phyloP scores from a whole-genome alignment of 441 rosid species.

The Bruguiera hainesii region DNA sequence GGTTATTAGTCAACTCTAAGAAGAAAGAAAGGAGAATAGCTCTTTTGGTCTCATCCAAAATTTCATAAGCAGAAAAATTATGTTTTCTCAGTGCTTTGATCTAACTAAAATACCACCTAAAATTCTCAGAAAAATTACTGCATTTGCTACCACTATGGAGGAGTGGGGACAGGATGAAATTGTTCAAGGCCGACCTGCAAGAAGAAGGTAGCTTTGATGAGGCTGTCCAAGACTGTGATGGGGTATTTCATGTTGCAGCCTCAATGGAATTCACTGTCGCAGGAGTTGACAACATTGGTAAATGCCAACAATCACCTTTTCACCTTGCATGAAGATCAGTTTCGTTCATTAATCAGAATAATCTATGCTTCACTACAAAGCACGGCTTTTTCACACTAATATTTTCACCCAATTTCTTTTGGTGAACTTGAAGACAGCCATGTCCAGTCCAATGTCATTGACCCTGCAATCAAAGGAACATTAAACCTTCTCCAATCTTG shows the following conservation, averaged over 20 bases:
- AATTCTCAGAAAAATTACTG: conserved; percentile 43
- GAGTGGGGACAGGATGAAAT: conserved; percentile 42
- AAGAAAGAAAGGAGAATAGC: too few species aligned
- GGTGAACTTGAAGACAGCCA: conserved; percentile 38
- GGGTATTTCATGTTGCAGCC: conserved; percentile 90
- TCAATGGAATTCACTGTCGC: conserved; percentile 56
- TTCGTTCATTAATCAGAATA: not conserved
- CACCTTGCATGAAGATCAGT: too few species aligned
- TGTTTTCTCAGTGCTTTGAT: too few species aligned
- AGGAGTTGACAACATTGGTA: conserved; percentile 42
- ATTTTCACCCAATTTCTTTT: not conserved
- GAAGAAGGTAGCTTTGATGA: conserved; percentile 77
- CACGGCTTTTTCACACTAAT: not conserved
- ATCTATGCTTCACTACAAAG: not conserved
- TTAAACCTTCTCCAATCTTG: conserved; percentile 72
- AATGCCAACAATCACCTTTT: not conserved
- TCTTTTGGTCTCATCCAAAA: too few species aligned
- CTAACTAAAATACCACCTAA: not conserved
- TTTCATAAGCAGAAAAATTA: too few species aligned
- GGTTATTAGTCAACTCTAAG: too few species aligned
- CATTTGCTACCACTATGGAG: conserved; percentile 43
- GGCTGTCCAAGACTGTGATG: conserved; percentile 65
- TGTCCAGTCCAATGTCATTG: conserved; percentile 47
- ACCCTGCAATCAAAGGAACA: conserved; percentile 69
- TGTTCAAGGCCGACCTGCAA: conserved; percentile 68